phyloP scores from a whole-genome alignment of 2,329 filamentous ascomycete genomes.

The Lecanicillium sp. region DNA sequence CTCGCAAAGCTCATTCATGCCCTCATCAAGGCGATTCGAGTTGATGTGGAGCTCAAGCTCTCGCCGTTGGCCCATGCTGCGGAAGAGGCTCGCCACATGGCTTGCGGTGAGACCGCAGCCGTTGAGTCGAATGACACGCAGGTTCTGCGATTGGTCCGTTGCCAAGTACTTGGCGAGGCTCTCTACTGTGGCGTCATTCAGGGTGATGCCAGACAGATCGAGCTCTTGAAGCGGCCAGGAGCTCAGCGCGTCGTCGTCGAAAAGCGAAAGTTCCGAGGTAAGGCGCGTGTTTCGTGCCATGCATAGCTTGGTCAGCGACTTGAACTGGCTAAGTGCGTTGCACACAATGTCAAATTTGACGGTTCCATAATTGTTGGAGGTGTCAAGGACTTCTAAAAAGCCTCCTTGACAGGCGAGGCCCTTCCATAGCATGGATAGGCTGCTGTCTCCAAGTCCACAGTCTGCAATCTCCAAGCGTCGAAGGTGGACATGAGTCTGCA shows the following conservation, averaged over 20 bases:
- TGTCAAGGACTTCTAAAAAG: slow-evolving; percentile 40
- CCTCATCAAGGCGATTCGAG: slow-evolving; percentile 45
- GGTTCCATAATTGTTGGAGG: slow-evolving; percentile 45
- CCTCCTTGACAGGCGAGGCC: slow-evolving; percentile 36
- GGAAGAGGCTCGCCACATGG: slow-evolving; percentile 42
- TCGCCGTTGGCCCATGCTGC: slow-evolving; percentile 38
- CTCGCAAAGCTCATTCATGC: slow-evolving; percentile 41
- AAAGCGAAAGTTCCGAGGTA: slow-evolving; percentile 33
- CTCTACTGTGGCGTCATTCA: slow-evolving; percentile 41
- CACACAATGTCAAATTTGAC: slow-evolving; percentile 40
- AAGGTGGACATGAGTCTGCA: slow-evolving; percentile 29
- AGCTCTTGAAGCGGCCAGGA: slow-evolving; percentile 44
- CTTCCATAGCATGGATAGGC: slow-evolving; percentile 39
- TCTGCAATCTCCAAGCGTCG: slow-evolving; percentile 42
- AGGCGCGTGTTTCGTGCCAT: slow-evolving; percentile 44
- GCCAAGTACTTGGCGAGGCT: slow-evolving; percentile 39
- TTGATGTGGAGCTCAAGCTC: slow-evolving; percentile 42
- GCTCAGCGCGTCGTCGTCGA: slow-evolving; percentile 35
- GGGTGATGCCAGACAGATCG: slow-evolving; percentile 46
- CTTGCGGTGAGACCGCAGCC: slow-evolving; percentile 44
- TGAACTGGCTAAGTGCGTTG: slow-evolving; percentile 34
- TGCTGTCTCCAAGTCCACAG: slow-evolving; percentile 43
- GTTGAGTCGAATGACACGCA: slow-evolving; percentile 40
- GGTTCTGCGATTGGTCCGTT: slow-evolving; percentile 27
- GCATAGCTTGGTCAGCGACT: slow-evolving; percentile 38